Base-by-base conservation (phyloP, 495 filamentous ascomycete species). In the Neurospora sp. region DNA sequence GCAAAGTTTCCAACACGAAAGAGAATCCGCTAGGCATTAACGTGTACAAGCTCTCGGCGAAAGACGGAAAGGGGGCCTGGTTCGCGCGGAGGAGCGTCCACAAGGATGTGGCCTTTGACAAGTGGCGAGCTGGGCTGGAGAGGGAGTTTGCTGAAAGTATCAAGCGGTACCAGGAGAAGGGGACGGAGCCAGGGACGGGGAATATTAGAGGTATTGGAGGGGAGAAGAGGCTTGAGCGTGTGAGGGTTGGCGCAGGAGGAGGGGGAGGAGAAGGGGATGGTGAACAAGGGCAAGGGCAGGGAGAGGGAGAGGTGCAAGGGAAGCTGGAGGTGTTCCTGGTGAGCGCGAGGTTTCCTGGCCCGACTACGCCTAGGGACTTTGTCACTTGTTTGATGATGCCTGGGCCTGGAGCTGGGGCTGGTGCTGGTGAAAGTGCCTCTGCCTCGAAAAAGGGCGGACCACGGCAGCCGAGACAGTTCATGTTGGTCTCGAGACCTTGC, bases 81-180 rank as follows among this genome's bases (percentile, higher is more conserved):
- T 98, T 98, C 81, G 93, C 92, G 11, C 82, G 96, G 71, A 85
- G 93, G 38, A 97, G 93, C 76, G 85, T 98, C 18, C 94, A 98
- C 73, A 66, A 90, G 75, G 75, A 71, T 8, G 78, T 96, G 27
- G 83, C 88, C 1, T 98, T 96, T 78, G 81, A 83, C 14, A 91
- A 88, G 77, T 97, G 83, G 88, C 87, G 85, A 77, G 80, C 79
- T 72, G 90, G 85, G 5, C 80, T 91, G 79, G 78, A 84, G 75
- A 81, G 81, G 46, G 89, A 91, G 81, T 92, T 93, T 77, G 85
- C 84, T 10, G 89, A 91, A 79, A 89, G 86, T 35, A 77, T 94
- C 75, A 83, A 27, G 8, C 86, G 82, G 87, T 83, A 72, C 82
- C 84, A 71, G 89, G 84, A 46, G 68, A 40, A 69, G 22, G 73